These are phyloP conservation scores for Chrysoporthe cubensis DNA, from an alignment of 2,329 filamentous ascomycete genomes.

Conservation along the genomic window DNA sequence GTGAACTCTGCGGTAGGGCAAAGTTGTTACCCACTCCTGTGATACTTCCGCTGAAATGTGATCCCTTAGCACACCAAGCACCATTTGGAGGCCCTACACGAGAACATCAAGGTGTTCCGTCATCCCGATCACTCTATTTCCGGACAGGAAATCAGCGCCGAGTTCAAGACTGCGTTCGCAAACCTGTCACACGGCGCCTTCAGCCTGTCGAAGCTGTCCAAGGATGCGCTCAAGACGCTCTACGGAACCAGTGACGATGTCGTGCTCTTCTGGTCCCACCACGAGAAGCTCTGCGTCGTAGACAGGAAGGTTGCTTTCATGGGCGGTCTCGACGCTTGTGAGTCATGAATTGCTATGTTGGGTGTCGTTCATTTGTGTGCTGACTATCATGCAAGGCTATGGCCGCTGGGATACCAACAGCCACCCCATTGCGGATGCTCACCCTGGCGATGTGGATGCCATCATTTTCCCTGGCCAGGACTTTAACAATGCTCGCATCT, in stretches of 20 bases:
- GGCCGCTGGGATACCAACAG: constrained; percentile 87
- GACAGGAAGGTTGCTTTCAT: constrained; percentile 85
- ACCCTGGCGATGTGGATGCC: constrained; percentile 74
- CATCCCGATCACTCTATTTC: constrained; percentile 88
- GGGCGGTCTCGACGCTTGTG: constrained; percentile 85
- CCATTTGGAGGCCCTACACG: constrained; percentile 73
- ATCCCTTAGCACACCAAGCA: constrained; percentile 72
- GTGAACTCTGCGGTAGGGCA: constrained; percentile 36
- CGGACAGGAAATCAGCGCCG: constrained; percentile 43
- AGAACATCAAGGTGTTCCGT: constrained; percentile 85
- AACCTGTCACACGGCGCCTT: constrained; percentile 50
- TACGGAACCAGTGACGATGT: constrained; percentile 83
- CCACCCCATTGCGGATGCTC: constrained; percentile 82
- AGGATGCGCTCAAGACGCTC: constrained; percentile 74
- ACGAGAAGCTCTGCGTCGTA: constrained; percentile 86
- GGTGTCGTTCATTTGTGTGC: background rate
- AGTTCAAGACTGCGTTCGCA: constrained; percentile 29
- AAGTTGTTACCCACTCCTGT: background rate
- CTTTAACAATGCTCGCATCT: constrained; percentile 86
- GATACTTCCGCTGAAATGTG: background rate
- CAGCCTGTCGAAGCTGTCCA: constrained; percentile 67
- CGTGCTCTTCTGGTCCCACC: constrained; percentile 89
- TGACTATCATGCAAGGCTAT: constrained; percentile 54
- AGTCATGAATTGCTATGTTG: constrained; percentile 50
- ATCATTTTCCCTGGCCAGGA: constrained; percentile 89